Percentiles rank a stretch among this genome's conserved stretches.
phyloP scores from a whole-genome alignment of 768 basidiomycete species.

The Gloeopeniophorella convolvens region DNA sequence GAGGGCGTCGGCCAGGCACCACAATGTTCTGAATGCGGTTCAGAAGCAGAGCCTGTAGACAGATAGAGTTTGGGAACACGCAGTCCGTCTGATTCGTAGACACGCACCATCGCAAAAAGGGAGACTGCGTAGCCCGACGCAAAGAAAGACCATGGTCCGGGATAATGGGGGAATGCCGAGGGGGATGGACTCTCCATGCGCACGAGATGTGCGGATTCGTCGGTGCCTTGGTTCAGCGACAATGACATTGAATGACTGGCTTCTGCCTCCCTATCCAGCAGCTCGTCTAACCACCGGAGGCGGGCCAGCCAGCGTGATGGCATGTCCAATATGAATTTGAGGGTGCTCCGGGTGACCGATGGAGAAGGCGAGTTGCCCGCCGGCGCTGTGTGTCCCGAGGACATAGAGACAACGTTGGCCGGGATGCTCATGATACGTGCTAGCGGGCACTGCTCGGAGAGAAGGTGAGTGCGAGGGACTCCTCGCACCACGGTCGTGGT shows the following conservation, averaged over 20 bases:
- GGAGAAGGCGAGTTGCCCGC: neutral
- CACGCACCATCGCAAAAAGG: constrained; percentile 55
- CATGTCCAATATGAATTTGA: constrained; percentile 1
- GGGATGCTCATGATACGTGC: constrained; percentile 1
- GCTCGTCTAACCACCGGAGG: constrained; percentile 4
- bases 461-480: too few relatives aligned
- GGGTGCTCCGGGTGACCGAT: neutral
- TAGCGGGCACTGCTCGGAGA: neutral
- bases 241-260: neutral
- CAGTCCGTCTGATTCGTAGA: neutral
- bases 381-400: neutral
- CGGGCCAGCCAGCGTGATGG: constrained; percentile 4
- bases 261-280: constrained; percentile 5
- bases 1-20: constrained; percentile 49
- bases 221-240: constrained; percentile 3
- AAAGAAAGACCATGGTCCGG: constrained; percentile 66
- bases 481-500: too few relatives aligned
- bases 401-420: neutral
- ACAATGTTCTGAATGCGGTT: constrained; percentile 77
- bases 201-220: neutral
- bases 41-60: constrained; percentile 52
- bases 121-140: constrained; percentile 69
- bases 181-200: constrained; percentile 14
- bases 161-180: constrained; percentile 29
- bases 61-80: neutral